Evolutionary conservation across 1,284 basidiomycete genomes (phyloP).

Genomic region (Tylopilus sp.): DNA sequence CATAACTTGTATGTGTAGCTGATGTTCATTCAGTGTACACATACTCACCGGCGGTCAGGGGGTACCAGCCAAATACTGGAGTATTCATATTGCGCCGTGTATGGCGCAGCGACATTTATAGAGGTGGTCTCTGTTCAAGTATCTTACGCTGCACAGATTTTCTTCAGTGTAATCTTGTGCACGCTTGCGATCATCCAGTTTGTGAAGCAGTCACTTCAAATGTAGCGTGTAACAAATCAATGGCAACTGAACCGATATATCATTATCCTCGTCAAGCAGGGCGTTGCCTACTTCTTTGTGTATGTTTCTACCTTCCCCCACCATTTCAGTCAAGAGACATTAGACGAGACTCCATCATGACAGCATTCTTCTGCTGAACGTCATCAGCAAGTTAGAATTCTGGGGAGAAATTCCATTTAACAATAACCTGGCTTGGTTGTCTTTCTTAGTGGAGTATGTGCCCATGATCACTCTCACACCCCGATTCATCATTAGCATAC

Average conservation of each 20-base stretch:
- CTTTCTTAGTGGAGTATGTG: too few relatives aligned
- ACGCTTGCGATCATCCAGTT: constrained; percentile 15
- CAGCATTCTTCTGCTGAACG: too few relatives aligned
- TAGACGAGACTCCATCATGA: too few relatives aligned
- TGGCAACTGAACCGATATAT: constrained; percentile 14
- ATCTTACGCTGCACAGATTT: neutral
- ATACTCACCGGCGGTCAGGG: neutral
- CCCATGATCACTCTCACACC: too few relatives aligned
- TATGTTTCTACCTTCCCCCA: neutral
- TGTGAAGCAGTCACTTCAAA: constrained; percentile 3
- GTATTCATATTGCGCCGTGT: neutral
- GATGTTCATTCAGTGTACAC: too few relatives aligned
- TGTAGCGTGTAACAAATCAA: constrained; percentile 13
- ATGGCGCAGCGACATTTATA: neutral
- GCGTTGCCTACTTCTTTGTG: constrained; percentile 25
- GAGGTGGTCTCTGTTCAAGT: neutral
- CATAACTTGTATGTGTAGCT: neutral
- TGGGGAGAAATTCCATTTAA: too few relatives aligned
- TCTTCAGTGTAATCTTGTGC: constrained; percentile 13
- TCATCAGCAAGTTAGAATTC: too few relatives aligned
- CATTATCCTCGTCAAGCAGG: constrained; percentile 4
- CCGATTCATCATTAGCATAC: too few relatives aligned
- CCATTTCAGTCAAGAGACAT: too few relatives aligned
- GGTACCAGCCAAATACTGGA: neutral
- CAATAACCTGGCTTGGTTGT: too few relatives aligned